A percentile compares a stretch with the other conserved stretches of the same genome.
Conservation (phyloP, 2,329 filamentous ascomycete species). For the Chrysoporthe cubensis region DNA sequence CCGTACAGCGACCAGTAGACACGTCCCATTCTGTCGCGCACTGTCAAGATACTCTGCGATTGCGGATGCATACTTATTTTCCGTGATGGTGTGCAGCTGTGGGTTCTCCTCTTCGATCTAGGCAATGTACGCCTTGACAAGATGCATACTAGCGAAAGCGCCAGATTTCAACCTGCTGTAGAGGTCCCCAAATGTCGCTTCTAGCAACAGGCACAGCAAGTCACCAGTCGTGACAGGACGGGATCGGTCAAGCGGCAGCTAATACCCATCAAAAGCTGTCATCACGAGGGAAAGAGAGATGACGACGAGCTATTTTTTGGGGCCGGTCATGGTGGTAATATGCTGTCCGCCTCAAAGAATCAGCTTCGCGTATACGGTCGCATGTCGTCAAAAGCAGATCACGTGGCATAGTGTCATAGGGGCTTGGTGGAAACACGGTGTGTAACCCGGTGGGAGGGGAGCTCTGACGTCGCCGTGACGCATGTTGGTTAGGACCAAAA, state of each 20-base stretch:
- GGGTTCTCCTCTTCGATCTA: conserved; percentile 34
- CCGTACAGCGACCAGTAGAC: conserved; percentile 58
- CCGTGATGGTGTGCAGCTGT: conserved; percentile 39
- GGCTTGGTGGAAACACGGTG: no score
- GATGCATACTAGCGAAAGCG: conserved; percentile 29
- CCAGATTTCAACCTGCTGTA: conserved; percentile 36
- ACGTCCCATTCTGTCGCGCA: conserved; percentile 35
- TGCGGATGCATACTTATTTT: conserved; percentile 41
- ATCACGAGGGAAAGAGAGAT: not conserved
- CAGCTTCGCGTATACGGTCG: no score
- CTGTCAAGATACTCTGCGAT: conserved; percentile 40
- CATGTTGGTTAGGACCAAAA: no score
- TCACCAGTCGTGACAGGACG: not conserved
- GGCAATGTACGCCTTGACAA: conserved; percentile 32
- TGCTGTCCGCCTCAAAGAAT: no score
- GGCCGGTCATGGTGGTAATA: no score
- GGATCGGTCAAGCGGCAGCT: not conserved
- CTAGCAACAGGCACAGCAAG: conserved; percentile 37
- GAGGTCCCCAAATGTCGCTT: conserved; percentile 41
- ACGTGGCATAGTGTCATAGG: no score
- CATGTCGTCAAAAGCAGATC: no score
- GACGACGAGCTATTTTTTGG: no score
- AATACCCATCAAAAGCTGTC: not conserved
- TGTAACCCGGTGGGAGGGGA: no score
- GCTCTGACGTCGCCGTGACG: no score